A percentile compares a stretch with the other conserved stretches of the same genome.
Evolutionary conservation across 768 basidiomycete genomes (phyloP).

Genomic region (Termitomyces sp.): DNA sequence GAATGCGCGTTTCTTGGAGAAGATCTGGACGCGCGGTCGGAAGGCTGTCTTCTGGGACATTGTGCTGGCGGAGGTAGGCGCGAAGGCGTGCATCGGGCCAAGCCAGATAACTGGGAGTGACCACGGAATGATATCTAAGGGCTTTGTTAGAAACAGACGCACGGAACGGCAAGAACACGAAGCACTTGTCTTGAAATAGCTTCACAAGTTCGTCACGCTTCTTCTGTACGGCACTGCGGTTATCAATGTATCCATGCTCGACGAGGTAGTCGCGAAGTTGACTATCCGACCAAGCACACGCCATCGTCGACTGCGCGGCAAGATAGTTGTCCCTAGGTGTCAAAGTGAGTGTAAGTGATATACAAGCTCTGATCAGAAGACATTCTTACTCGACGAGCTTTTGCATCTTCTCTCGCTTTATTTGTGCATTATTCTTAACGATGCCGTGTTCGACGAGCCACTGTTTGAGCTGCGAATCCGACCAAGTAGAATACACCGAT

Average conservation of each 20-base stretch:
- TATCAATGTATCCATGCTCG: conserved; percentile 60
- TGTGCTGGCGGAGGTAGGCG: conserved; percentile 80
- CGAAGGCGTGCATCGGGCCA: conserved; percentile 95
- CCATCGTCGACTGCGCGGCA: conserved; percentile 57
- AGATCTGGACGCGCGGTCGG: conserved; percentile 72
- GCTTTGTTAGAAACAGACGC: conserved; percentile 18
- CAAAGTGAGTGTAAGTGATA: neutral
- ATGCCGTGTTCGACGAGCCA: conserved; percentile 80
- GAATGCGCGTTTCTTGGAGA: conserved; percentile 75
- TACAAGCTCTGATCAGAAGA: conserved; percentile 8
- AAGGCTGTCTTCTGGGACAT: conserved; percentile 66
- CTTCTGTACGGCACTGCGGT: conserved; percentile 51
- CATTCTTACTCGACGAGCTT: conserved; percentile 61
- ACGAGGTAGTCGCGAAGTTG: conserved; percentile 74
- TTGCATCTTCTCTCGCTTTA: conserved; percentile 72
- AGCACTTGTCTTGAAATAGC: conserved; percentile 70
- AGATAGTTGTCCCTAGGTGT: conserved; percentile 62
- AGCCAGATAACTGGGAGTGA: conserved; percentile 65
- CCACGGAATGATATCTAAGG: conserved; percentile 43
- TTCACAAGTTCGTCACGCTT: conserved; percentile 76
- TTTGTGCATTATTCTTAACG: conserved; percentile 69
- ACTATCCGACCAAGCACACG: conserved; percentile 70
- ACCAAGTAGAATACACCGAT: conserved; percentile 66
- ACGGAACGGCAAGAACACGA: neutral
- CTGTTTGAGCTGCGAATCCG: conserved; percentile 68